Conservation (phyloP, 495 filamentous ascomycete species). For the Xylaria curta region DNA sequence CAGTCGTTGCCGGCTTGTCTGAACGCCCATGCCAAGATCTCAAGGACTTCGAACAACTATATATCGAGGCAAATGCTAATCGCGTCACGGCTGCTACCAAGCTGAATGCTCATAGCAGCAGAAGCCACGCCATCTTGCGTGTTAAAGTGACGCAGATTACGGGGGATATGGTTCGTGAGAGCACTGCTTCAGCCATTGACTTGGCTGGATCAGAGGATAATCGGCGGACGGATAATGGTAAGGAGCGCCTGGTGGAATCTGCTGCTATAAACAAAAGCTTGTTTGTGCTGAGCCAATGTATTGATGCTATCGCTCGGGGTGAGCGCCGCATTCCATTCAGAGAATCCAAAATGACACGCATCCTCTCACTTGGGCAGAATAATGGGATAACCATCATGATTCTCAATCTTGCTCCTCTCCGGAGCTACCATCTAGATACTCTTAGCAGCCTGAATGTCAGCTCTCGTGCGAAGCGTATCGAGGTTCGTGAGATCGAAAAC, state of each 20-base stretch:
- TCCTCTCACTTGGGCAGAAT: conserved; percentile 91
- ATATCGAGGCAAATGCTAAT: conserved; percentile 94
- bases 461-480: conserved; percentile 95
- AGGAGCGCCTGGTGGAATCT: conserved; percentile 92
- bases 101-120: conserved; percentile 92
- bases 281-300: conserved; percentile 93
- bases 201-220: conserved; percentile 97
- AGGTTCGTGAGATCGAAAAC: conserved; percentile 92
- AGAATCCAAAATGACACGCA: conserved; percentile 97
- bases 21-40: conserved; percentile 83
- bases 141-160: conserved; percentile 84
- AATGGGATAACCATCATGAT: conserved; percentile 97
- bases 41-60: conserved; percentile 91
- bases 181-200: conserved; percentile 93
- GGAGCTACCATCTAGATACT: conserved; percentile 91
- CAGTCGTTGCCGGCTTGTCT: conserved; percentile 87
- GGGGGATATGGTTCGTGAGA: conserved; percentile 71
- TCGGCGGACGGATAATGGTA: conserved; percentile 89
- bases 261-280: conserved; percentile 98
- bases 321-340: conserved; percentile 85
- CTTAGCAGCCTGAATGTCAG: conserved; percentile 93
- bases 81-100: conserved; percentile 92
- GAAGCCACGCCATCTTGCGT: conserved; percentile 91
- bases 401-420: conserved; percentile 85
- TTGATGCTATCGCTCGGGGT: conserved; percentile 82